Percentiles rank a stretch among this genome's conserved stretches.
phyloP scores from a whole-genome alignment of 495 filamentous ascomycete genomes.

The Astrothelium subdiscretum region DNA sequence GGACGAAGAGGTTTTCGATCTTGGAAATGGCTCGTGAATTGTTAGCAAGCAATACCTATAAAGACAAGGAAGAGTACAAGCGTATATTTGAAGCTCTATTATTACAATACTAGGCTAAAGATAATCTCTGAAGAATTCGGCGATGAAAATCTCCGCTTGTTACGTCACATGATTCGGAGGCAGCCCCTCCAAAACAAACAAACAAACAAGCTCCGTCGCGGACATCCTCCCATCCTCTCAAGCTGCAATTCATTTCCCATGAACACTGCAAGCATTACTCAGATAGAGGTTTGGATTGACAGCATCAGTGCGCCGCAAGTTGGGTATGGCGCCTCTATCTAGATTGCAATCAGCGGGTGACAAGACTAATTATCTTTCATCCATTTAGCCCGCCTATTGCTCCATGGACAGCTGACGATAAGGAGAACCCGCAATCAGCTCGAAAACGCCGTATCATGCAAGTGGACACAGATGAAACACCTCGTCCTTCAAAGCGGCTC shows the following conservation, averaged over 20 bases:
- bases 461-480: background rate
- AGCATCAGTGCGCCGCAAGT: background rate
- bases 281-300: background rate
- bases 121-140: too few relatives aligned
- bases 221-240: too few relatives aligned
- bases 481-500: background rate
- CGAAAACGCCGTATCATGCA: constrained; percentile 4
- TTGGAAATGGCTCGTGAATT: background rate
- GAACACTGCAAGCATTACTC: background rate
- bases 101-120: too few relatives aligned
- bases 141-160: too few relatives aligned
- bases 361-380: background rate
- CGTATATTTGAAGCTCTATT: too few relatives aligned
- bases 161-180: too few relatives aligned
- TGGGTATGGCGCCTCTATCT: background rate
- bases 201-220: too few relatives aligned
- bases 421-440: constrained; percentile 5
- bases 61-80: too few relatives aligned
- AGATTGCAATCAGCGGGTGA: background rate
- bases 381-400: background rate
- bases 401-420: constrained; percentile 3
- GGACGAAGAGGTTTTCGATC: background rate
- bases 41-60: background rate
- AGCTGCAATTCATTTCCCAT: background rate
- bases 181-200: too few relatives aligned